Percentiles rank a stretch among this genome's conserved stretches.
Evolutionary conservation across 208 protist genomes (phyloP).

Genomic region (Vickermania ingenoplastis): DNA sequence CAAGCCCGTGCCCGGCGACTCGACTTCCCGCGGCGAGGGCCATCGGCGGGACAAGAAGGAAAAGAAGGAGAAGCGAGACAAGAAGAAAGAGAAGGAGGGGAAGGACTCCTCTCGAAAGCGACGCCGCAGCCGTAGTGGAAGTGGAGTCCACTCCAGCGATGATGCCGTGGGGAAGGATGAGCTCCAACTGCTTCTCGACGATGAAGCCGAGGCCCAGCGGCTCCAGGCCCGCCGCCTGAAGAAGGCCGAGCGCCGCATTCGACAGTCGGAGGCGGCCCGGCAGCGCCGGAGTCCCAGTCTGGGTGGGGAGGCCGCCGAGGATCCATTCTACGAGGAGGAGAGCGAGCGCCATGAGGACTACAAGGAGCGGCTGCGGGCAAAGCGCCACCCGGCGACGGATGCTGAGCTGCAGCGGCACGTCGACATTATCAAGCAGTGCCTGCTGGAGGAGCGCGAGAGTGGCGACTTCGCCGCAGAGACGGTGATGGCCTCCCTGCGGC

Average conservation of each 20-base stretch:
- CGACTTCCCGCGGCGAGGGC: not conserved
- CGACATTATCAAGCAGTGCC: slow-evolving; percentile 6
- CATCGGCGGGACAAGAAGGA: slow-evolving; percentile 14
- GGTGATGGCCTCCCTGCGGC: slow-evolving; percentile 29
- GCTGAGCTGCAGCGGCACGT: slow-evolving; percentile 13
- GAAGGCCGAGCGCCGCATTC: not conserved
- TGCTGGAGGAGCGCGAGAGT: slow-evolving; percentile 1
- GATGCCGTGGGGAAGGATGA: not conserved
- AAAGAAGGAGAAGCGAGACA: slow-evolving; percentile 11
- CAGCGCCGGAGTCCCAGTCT: not conserved
- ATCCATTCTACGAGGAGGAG: slow-evolving; percentile 6
- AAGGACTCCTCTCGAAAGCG: too few relatives aligned
- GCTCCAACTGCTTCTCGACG: not conserved
- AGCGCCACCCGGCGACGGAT: slow-evolving; percentile 14
- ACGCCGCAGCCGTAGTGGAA: slow-evolving; percentile 1
- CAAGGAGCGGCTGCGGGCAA: not conserved
- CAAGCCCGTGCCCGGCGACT: slow-evolving; percentile 1
- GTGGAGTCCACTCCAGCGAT: not conserved
- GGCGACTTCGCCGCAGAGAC: slow-evolving; percentile 11
- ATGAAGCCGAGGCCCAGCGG: not conserved
- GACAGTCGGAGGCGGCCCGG: not conserved
- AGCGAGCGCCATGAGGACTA: slow-evolving; percentile 2
- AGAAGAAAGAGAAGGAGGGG: slow-evolving; percentile 11
- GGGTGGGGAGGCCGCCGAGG: not conserved
- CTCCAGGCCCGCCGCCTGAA: not conserved